Evolutionary conservation across 441 rosid genomes (phyloP), one percentile per base, ranked within the genome.

Genomic region (Melastoma candidum): DNA sequence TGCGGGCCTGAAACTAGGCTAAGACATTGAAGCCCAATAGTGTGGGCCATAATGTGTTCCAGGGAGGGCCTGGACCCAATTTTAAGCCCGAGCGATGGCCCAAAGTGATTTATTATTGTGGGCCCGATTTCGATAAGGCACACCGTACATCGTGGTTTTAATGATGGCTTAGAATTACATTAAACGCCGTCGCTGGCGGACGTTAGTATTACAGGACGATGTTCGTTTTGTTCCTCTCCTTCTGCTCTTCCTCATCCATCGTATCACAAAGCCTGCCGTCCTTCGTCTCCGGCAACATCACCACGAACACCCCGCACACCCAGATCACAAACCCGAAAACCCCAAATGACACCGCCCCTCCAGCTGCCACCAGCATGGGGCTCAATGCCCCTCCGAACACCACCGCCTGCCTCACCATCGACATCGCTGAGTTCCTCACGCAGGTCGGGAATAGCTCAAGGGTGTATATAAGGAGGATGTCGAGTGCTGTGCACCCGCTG

Each of bases 391-490:
- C 93, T 0, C 93, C 95, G 0, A 84, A 55, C 2, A 89, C 85
- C 32, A 79, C 36, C 0, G 90, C 86, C 54, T 89, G 90, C 27
- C 95, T 72, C 62, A 73, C 79, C 81, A 84, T 43, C 2, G 97
- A 75, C 0, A 75, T 29, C 0, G 95, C 95, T 7, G 86, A 78
- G 74, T 80, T 89, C 65, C 95, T 72, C 39, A 85, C 93, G 12
- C 84, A 70, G 0, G 97, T 85, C 0, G 93, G 97, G 47, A 89
- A 85, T 68, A 89, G 43, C 77, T 89, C 97, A 0, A 74, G 46
- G 0, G 90, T 71, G 72, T 78, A 77, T 26, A 89, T 78, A 53
- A 82, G 26, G 10, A 61, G 44, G 44, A 81, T 47, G 50, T 58
- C 61, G 44, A 74, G 74, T 7, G 74, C 81, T 0, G 80, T 63